Evolutionary conservation across 2,329 filamentous ascomycete genomes (phyloP), one percentile per base, ranked within the genome.

Genomic region (Cordyceps tenuipes): DNA sequence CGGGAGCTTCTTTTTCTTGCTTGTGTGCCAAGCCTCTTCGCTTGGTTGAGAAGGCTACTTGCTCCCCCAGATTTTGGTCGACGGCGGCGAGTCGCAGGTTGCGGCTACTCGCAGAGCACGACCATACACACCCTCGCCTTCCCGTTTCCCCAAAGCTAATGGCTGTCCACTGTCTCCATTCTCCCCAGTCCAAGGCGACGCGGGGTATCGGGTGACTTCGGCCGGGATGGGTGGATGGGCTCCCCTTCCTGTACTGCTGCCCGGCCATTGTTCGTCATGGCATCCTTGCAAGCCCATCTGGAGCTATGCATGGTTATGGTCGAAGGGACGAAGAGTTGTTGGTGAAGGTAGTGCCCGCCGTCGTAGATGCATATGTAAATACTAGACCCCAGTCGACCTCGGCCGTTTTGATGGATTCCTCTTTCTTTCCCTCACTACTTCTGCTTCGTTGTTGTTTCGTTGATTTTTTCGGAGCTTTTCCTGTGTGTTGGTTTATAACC

Each of bases 201-300:
- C 19, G 13, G 49, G 57, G 49, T 54, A 29, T 60, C 57, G 57
- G 57, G 57, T 53, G 57, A 60, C 49, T 60, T 54, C 57, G 57
- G 57, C 50, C 43, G 23, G 49, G 23, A 4, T 34, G 26, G 50
- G 31, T 43, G 23, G 31, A 29, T 41, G 31, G 41, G 43, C 44
- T 48, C n/a, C n/a, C n/a, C n/a, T n/a, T 47, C 57, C 57, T 60
- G 31, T 13, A n/a, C n/a, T n/a, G n/a, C 50, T 49, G 49, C 49
- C 57, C 57, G 57, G 57, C 13, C 34, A 21, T 54, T 60, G 57
- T 54, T 54, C 26, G 57, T 52, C 56, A 17, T 4, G 2, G n/a
- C 23, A n/a, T 55, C 23, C 29, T 55, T 19, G 41, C 52, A 57
- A 57, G 54, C 44, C 44, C 19, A 9, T 48, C 49, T 49, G 44